Evolutionary conservation across 352 stramenopile genomes (phyloP).

Genomic region (Globisporangium nagaii): DNA sequence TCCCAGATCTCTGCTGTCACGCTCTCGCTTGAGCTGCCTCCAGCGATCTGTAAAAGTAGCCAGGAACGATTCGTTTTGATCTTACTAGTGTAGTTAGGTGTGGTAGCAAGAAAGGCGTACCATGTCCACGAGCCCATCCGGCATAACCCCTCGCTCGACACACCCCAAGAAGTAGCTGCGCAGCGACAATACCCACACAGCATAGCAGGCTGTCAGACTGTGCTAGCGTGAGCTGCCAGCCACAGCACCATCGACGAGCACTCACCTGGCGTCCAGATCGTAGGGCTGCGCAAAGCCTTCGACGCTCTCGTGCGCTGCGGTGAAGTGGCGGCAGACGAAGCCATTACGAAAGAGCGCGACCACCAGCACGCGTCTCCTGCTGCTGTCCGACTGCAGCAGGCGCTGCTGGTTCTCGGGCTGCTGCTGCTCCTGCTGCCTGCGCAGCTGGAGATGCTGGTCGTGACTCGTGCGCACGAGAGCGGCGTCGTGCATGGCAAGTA

Average conservation of each 20-base stretch:
- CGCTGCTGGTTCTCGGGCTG: no score
- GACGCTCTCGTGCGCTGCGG: constrained; percentile 38
- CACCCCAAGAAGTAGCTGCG: constrained; percentile 60
- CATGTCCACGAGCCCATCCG: constrained; percentile 53
- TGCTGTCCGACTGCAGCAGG: neutral
- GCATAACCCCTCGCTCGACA: constrained; percentile 41
- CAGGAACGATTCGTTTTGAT: no score
- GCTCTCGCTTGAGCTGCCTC: constrained; percentile 5
- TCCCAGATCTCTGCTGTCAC: constrained; percentile 34
- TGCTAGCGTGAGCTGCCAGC: no score
- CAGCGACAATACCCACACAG: no score
- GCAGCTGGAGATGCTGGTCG: neutral
- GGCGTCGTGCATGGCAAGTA: neutral
- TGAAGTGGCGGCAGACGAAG: constrained; percentile 65
- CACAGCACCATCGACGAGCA: neutral
- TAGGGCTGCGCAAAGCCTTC: constrained; percentile 72
- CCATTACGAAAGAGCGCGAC: constrained; percentile 58
- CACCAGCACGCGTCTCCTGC: constrained; percentile 18
- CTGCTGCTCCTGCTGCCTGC: neutral
- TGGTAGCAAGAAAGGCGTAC: constrained; percentile 17
- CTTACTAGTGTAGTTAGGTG: no score
- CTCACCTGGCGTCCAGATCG: constrained; percentile 55
- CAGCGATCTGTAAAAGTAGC: constrained; percentile 9
- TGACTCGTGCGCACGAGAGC: neutral
- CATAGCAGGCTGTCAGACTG: neutral